Base-by-base conservation (phyloP, 139 green algal genomes). In the Chlorella sp. region DNA sequence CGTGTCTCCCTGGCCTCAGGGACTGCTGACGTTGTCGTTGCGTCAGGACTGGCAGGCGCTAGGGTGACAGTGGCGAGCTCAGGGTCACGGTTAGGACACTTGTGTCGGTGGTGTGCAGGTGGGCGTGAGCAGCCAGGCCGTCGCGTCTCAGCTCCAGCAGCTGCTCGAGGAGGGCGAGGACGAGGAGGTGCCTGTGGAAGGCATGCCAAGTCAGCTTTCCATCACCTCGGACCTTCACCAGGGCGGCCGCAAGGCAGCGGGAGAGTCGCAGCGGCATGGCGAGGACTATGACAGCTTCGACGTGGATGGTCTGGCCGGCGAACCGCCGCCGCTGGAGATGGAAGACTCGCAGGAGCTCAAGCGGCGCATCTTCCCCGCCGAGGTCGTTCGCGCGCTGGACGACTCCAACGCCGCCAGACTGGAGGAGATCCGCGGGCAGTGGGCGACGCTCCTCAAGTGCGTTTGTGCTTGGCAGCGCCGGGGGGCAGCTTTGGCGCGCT, bases 381-480 rank as follows among this genome's bases (percentile, higher is more conserved):
- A 79, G 49, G 67, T 85, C 49, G 79, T 85, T 5, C 42, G 60
- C 4, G 64, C 31, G 32, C 64, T 70, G 32, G 64, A 70, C 2
- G 64, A 59, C 64, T 2, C 3, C n/a, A 85, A 85, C 51, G 51
- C 71, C 2, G 62, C 26, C 0, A 60, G 71, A 0, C 75, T 85
- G 49, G 68, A 42, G 17, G 60, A 63, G 29, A 81, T 85, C 31
- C 71, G 79, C 1, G 29, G 5, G 2, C 51, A 62, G 27, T 85
- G 79, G 79, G 74, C 71, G n/a, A 36, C 30, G 29, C 35, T 85
- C 34, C n/a, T 85, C 26, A 33, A n/a, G n/a, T n/a, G n/a, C n/a
- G n/a, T n/a, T n/a, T n/a, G n/a, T n/a, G n/a, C n/a, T n/a, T n/a
- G n/a, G n/a, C n/a, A n/a, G n/a, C n/a, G n/a, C n/a, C n/a, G n/a